phyloP scores from a whole-genome alignment of 1,284 basidiomycete species.

The Vanrija humicola region DNA sequence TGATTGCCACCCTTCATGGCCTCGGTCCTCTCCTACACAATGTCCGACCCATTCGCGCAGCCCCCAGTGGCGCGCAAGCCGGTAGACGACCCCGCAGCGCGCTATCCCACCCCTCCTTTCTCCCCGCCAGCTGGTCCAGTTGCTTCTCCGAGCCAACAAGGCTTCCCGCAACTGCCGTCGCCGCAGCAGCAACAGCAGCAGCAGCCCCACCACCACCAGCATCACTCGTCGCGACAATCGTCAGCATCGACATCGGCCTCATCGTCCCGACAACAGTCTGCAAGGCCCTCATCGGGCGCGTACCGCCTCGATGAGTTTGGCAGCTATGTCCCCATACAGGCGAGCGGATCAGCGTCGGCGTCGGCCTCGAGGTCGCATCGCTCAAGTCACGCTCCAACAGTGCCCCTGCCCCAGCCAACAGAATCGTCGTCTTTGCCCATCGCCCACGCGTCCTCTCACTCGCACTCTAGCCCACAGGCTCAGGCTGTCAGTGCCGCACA shows the following conservation, averaged over 20 bases:
- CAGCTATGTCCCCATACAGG: constrained; percentile 6
- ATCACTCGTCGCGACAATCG: constrained; percentile 8
- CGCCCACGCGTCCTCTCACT: constrained; percentile 25
- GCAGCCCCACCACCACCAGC: neutral
- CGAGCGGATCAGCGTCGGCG: neutral
- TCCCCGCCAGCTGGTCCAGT: constrained; percentile 1
- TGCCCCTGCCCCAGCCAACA: constrained; percentile 27
- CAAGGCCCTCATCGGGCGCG: no score
- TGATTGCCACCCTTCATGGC: constrained; percentile 9
- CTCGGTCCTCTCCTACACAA: constrained; percentile 12
- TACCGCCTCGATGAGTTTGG: constrained; percentile 17
- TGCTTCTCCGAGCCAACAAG: neutral
- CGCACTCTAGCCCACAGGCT: constrained; percentile 20
- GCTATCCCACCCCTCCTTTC: constrained; percentile 14
- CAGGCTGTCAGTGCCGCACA: constrained; percentile 3
- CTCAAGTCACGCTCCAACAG: constrained; percentile 23
- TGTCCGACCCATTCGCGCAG: constrained; percentile 20
- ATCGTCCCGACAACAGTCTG: constrained; percentile 7
- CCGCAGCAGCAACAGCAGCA: no score
- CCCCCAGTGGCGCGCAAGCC: constrained; percentile 12
- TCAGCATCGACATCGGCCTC: constrained; percentile 15
- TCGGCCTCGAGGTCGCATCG: constrained; percentile 6
- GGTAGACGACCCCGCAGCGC: constrained; percentile 8
- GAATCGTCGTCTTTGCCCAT: constrained; percentile 25
- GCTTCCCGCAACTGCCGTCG: no score